Percentiles rank a stretch among this genome's conserved stretches.
These are phyloP conservation scores for Azolla pinnata DNA, from an alignment of 75 land plant genomes.

Conservation along the genomic window DNA sequence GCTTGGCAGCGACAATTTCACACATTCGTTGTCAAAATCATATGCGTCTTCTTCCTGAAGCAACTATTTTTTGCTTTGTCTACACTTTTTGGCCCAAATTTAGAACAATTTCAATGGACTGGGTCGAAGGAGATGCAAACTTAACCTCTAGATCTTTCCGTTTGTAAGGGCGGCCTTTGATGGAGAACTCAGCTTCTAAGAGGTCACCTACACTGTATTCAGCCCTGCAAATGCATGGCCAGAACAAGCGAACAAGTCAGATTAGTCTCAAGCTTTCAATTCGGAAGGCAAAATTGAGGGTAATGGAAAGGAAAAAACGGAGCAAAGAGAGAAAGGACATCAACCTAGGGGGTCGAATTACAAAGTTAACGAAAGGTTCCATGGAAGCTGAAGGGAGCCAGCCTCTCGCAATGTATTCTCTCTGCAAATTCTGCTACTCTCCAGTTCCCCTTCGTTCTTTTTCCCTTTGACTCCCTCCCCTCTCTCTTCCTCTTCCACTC, in stretches of 20 bases:
- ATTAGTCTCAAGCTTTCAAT: neutral
- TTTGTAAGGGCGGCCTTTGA: slow-evolving; percentile 70
- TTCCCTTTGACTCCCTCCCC: too few species aligned
- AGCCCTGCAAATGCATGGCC: slow-evolving; percentile 57
- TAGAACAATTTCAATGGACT: too few species aligned
- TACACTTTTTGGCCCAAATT: too few species aligned
- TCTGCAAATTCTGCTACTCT: too few species aligned
- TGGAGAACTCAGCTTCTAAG: slow-evolving; percentile 76
- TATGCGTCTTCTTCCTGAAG: too few species aligned
- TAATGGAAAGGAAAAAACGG: neutral
- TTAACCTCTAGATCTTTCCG: slow-evolving; percentile 86
- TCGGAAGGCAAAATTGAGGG: neutral
- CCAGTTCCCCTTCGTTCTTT: too few species aligned
- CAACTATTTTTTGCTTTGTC: too few species aligned
- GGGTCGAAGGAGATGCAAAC: slow-evolving; percentile 32
- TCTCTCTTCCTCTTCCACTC: too few species aligned
- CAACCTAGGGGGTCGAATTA: slow-evolving; percentile 86
- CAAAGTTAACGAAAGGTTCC: slow-evolving; percentile 7
- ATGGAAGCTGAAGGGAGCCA: too few species aligned
- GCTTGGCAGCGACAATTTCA: too few species aligned
- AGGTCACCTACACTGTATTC: slow-evolving; percentile 83
- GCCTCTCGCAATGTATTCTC: too few species aligned
- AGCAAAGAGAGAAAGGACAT: neutral
- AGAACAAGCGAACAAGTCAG: neutral
- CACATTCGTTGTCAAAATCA: too few species aligned